Percentiles rank a stretch among this genome's conserved stretches.
Evolutionary conservation across 2,329 filamentous ascomycete species (phyloP).

Genomic region (Alternaria triticimaculans): DNA sequence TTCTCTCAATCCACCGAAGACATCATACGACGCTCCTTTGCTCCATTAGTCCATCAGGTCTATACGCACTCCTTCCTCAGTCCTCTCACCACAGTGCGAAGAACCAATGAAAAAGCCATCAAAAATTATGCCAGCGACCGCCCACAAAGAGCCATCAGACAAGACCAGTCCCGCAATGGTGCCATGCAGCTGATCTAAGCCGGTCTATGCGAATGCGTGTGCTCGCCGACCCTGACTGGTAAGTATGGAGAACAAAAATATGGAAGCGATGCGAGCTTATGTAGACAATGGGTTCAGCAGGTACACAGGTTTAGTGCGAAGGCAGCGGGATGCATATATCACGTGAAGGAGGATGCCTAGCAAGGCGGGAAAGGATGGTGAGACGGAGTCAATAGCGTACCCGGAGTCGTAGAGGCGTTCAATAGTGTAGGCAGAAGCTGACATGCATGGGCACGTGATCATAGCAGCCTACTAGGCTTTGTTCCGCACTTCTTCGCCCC

Average conservation of each 20-base stretch:
- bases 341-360: background rate
- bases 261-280: background rate
- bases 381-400: background rate
- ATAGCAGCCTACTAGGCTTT: background rate
- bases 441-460: background rate
- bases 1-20: no score
- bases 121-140: conserved; percentile 17
- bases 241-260: conserved; percentile 6
- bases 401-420: background rate
- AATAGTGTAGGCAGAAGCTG: conserved; percentile 3
- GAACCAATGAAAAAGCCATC: conserved; percentile 9
- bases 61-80: conserved; percentile 5
- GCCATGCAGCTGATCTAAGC: conserved; percentile 13
- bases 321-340: background rate
- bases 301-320: background rate
- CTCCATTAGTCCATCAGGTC: no score
- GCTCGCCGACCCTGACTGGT: conserved; percentile 15
- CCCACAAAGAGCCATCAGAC: conserved; percentile 10
- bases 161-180: conserved; percentile 9
- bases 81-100: background rate
- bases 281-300: background rate
- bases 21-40: no score
- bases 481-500: no score
- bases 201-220: conserved; percentile 10
- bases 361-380: background rate